Evolutionary conservation across 345 rosid genomes (phyloP).

Genomic region (Citrus unshiu): DNA sequence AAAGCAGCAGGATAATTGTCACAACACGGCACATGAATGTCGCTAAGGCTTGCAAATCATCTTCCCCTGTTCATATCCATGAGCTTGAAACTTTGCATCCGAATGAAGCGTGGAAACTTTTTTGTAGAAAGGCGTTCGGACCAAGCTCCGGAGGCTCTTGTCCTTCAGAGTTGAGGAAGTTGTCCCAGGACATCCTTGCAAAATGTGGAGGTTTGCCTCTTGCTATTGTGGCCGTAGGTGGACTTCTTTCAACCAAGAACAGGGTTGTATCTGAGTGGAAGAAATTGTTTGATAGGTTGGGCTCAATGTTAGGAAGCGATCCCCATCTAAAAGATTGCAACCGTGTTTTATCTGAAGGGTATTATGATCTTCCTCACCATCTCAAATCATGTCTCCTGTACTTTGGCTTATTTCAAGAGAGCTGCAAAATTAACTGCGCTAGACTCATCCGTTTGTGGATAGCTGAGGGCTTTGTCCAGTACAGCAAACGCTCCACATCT

Average conservation of each 20-base stretch:
- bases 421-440: neutral
- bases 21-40: conserved; percentile 8
- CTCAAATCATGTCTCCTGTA: conserved; percentile 22
- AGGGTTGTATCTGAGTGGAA: conserved; percentile 7
- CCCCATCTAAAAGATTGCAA: neutral
- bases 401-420: conserved; percentile 23
- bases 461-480: conserved; percentile 19
- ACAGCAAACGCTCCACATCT: neutral
- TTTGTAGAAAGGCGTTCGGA: too few relatives aligned
- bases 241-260: conserved; percentile 6
- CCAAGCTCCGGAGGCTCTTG: too few relatives aligned
- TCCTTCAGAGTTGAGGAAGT: too few relatives aligned
- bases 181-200: too few relatives aligned
- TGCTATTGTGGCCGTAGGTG: neutral
- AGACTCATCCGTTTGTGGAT: conserved; percentile 17
- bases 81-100: conserved; percentile 4
- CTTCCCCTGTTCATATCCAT: too few relatives aligned
- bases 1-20: conserved; percentile 5
- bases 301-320: conserved; percentile 6
- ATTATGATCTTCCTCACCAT: conserved; percentile 16
- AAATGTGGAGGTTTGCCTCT: too few relatives aligned
- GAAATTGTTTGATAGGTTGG: neutral
- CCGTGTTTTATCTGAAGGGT: conserved; percentile 16
- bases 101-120: neutral
- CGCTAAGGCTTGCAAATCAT: neutral